Conservation (phyloP, 1,139 yeast species). For the Hyphopichia wangnamkhiaoensis region DNA sequence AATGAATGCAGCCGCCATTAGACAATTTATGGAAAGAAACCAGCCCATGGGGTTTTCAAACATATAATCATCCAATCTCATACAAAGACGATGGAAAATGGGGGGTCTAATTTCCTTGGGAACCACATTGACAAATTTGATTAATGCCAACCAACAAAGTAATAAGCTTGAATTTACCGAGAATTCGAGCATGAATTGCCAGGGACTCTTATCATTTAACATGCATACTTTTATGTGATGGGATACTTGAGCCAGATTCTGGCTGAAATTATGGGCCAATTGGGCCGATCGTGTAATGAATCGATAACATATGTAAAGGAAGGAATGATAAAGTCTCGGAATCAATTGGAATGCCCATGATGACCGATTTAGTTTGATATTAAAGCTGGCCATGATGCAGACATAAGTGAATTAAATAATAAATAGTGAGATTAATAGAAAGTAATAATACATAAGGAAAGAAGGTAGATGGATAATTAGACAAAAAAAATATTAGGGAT, state of each 20-base stretch:
- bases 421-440: no score
- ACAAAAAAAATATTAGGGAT: no score
- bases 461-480: no score
- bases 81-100: conserved; percentile 6
- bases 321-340: not conserved
- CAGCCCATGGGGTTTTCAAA: conserved; percentile 4
- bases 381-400: conserved; percentile 1
- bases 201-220: not conserved
- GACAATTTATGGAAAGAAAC: not conserved
- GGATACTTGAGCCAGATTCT: no score
- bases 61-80: conserved; percentile 5
- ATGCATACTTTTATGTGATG: no score
- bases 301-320: no score
- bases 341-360: not conserved
- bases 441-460: no score
- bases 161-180: not conserved
- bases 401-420: no score
- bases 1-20: conserved; percentile 1
- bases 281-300: no score
- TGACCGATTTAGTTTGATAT: not conserved
- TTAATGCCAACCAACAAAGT: not conserved
- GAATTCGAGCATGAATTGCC: not conserved
- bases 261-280: no score
- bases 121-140: conserved; percentile 1
- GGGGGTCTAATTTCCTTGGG: conserved; percentile 3